Percentiles rank a stretch among this genome's conserved stretches.
phyloP scores from a whole-genome alignment of 148 eudicot genomes.

The Chenopodium album region DNA sequence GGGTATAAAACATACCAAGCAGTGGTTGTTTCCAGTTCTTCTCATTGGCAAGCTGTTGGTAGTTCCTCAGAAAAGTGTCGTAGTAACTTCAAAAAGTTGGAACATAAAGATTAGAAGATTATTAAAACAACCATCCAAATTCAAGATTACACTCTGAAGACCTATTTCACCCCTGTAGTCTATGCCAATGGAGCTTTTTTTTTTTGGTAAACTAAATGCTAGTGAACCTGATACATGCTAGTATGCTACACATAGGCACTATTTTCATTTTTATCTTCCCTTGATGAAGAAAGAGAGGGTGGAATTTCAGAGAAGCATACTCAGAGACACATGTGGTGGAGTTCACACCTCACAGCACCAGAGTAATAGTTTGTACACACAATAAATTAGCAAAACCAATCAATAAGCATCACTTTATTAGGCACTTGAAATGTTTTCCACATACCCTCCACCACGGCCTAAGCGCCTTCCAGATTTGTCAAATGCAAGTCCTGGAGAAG shows the following conservation, averaged over 20 bases:
- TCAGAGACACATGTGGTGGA: no score
- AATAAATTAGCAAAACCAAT: not conserved
- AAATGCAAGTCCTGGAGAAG: slow-evolving; percentile 81
- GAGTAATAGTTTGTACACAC: not conserved
- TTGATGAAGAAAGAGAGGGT: not conserved
- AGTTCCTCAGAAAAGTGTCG: slow-evolving; percentile 81
- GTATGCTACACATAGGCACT: not conserved
- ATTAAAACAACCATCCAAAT: not conserved
- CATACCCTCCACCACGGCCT: slow-evolving; percentile 99
- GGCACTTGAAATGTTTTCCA: not conserved
- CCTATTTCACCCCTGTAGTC: not conserved
- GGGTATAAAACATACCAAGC: slow-evolving; percentile 41
- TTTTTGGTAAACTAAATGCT: not conserved
- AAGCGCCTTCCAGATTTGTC: slow-evolving; percentile 91
- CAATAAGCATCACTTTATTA: not conserved
- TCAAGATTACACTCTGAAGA: not conserved
- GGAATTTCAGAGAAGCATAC: not conserved
- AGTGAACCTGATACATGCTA: not conserved
- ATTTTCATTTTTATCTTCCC: not conserved
- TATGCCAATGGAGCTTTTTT: no score
- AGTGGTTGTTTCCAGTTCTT: slow-evolving; percentile 87
- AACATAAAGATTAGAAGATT: slow-evolving; percentile 1
- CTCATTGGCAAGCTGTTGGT: slow-evolving; percentile 69
- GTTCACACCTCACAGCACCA: no score
- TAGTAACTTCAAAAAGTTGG: slow-evolving; percentile 60